These are phyloP conservation scores for Setomelanomma holmii DNA, from an alignment of 2,329 filamentous ascomycete genomes.

Conservation along the genomic window DNA sequence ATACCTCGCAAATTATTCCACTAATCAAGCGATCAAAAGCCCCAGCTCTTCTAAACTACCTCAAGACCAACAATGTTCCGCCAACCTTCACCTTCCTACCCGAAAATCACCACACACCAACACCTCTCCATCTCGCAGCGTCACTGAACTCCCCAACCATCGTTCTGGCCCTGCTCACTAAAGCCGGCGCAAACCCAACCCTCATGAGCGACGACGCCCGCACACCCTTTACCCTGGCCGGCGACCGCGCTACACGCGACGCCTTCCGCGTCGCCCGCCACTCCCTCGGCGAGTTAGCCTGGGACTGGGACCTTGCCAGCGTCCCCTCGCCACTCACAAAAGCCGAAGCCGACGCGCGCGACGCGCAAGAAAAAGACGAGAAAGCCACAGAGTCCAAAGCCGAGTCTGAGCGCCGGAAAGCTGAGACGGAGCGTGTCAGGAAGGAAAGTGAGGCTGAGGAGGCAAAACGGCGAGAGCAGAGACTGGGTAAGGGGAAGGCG, in stretches of 20 bases:
- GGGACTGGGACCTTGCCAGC: slow-evolving; percentile 78
- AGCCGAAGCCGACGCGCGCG: slow-evolving; percentile 73
- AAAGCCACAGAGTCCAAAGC: slow-evolving; percentile 70
- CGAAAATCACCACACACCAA: slow-evolving; percentile 76
- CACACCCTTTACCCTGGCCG: slow-evolving; percentile 84
- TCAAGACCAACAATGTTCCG: slow-evolving; percentile 75
- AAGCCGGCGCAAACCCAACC: slow-evolving; percentile 77
- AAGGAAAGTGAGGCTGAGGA: slow-evolving; percentile 60
- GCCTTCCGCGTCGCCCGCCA: slow-evolving; percentile 88
- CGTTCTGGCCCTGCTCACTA: slow-evolving; percentile 77
- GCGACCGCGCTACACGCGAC: slow-evolving; percentile 84
- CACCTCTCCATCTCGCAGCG: slow-evolving; percentile 84
- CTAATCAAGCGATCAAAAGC: slow-evolving; percentile 89
- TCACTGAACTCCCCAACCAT: slow-evolving; percentile 79
- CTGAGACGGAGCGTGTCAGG: slow-evolving; percentile 75
- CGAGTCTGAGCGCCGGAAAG: slow-evolving; percentile 68
- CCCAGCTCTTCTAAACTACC: slow-evolving; percentile 83
- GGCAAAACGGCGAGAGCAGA: slow-evolving; percentile 59
- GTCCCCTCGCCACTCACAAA: slow-evolving; percentile 76
- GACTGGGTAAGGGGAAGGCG: slow-evolving; percentile 56
- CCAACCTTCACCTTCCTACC: slow-evolving; percentile 80
- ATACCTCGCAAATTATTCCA: slow-evolving; percentile 88
- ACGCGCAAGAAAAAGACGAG: slow-evolving; percentile 73
- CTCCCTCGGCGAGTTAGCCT: slow-evolving; percentile 77
- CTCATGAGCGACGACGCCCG: slow-evolving; percentile 71